These are phyloP conservation scores for Rhododendron molle DNA, from an alignment of 148 eudicot genomes.

Conservation along the genomic window DNA sequence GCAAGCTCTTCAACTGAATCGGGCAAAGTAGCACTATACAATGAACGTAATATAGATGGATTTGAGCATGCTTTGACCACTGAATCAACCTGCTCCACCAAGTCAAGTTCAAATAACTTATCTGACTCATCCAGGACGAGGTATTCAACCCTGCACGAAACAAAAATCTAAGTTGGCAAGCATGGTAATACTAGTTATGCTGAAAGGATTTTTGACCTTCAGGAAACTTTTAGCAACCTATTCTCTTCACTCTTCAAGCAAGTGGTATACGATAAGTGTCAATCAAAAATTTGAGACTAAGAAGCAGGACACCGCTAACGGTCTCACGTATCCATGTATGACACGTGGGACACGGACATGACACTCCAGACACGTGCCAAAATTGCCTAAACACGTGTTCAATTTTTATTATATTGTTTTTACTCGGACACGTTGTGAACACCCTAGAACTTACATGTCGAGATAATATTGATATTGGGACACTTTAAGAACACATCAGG, in stretches of 20 bases:
- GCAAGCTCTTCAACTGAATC: slow-evolving; percentile 98
- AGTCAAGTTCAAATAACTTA: slow-evolving; percentile 90
- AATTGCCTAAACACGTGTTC: background rate
- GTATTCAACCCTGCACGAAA: slow-evolving; percentile 77
- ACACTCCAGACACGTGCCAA: background rate
- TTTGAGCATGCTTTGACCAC: slow-evolving; percentile 95
- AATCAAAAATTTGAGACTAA: background rate
- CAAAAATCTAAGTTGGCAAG: background rate
- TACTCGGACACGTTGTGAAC: background rate
- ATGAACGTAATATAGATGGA: slow-evolving; percentile 71
- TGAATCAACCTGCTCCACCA: slow-evolving; percentile 83
- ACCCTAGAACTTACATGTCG: background rate
- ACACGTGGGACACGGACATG: background rate
- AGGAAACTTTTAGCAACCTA: background rate
- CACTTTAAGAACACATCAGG: background rate
- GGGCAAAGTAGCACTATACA: slow-evolving; percentile 97
- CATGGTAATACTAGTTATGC: background rate
- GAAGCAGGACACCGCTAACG: background rate
- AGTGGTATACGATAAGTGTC: background rate
- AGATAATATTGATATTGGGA: background rate
- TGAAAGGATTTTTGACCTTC: background rate
- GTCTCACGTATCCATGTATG: background rate
- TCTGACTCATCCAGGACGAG: slow-evolving; percentile 98
- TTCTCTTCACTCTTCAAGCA: background rate
- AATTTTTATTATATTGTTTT: too few relatives aligned